Percentiles rank a stretch among this genome's conserved stretches.
Conservation (phyloP, 2,329 filamentous ascomycete species). For the Saccharata proteae region DNA sequence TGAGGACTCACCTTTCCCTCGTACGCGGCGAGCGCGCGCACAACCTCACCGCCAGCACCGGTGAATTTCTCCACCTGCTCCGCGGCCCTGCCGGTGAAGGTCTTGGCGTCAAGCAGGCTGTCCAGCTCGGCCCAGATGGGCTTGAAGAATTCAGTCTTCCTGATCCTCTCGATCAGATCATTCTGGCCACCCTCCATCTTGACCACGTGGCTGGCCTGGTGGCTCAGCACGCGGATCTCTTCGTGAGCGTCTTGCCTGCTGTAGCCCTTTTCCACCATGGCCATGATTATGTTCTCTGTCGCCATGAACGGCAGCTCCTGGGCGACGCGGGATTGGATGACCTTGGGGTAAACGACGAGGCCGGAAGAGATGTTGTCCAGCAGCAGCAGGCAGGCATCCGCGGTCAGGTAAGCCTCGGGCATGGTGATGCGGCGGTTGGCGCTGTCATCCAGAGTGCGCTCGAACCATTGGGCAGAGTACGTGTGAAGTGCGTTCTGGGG, state of each 20-base stretch:
- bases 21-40: conserved; percentile 4
- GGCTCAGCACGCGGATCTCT: conserved; percentile 67
- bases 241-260: conserved; percentile 78
- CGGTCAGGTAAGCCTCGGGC: conserved; percentile 36
- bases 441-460: conserved; percentile 66
- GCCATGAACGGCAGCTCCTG: conserved; percentile 82
- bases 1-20: conserved; percentile 3
- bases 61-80: conserved; percentile 42
- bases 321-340: conserved; percentile 55
- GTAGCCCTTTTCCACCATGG: conserved; percentile 55
- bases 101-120: conserved; percentile 50
- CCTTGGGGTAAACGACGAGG: conserved; percentile 64
- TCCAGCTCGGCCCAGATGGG: conserved; percentile 58
- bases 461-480: conserved; percentile 62
- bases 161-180: conserved; percentile 71
- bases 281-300: conserved; percentile 50
- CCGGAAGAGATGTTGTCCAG: conserved; percentile 63
- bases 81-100: conserved; percentile 44
- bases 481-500: conserved; percentile 50
- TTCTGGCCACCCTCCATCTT: conserved; percentile 65
- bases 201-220: conserved; percentile 60
- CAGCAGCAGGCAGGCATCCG: conserved; percentile 49
- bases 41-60: conserved; percentile 7
- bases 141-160: conserved; percentile 58
- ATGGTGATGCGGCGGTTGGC: conserved; percentile 50